Evolutionary conservation across 1,284 basidiomycete genomes (phyloP).

Genomic region (Leccinum fuscescens): DNA sequence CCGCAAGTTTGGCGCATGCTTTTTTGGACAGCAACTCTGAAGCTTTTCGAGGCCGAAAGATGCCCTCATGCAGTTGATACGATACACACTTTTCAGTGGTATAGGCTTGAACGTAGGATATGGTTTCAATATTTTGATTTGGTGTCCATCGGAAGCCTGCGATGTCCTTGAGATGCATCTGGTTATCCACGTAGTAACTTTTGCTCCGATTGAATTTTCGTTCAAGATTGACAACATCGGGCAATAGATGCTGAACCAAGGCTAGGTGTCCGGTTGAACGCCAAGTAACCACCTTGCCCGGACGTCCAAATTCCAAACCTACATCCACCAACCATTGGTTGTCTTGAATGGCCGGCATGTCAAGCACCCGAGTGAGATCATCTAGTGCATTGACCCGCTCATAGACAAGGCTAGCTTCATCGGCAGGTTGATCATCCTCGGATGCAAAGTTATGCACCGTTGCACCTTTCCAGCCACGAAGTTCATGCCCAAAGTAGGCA

Average conservation of each 20-base stretch:
- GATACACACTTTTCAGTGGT: conserved; percentile 14
- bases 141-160: conserved; percentile 5
- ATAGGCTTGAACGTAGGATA: conserved; percentile 16
- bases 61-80: conserved; percentile 13
- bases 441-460: conserved; percentile 6
- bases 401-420: background rate
- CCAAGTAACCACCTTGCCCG: background rate
- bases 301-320: background rate
- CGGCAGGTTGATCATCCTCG: background rate
- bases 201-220: background rate
- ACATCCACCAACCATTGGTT: conserved; percentile 3
- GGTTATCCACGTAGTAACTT: background rate
- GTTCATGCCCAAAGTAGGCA: conserved; percentile 18
- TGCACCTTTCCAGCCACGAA: conserved; percentile 9
- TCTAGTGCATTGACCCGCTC: background rate
- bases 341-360: background rate
- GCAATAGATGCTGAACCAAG: background rate
- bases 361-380: background rate
- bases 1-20: background rate
- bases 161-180: conserved; percentile 16
- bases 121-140: background rate
- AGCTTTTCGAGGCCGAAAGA: conserved; percentile 1
- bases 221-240: background rate
- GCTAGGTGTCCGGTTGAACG: background rate
- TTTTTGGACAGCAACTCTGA: background rate